phyloP scores from a whole-genome alignment of 352 stramenopile genomes.

The Globisporangium perplexum region DNA sequence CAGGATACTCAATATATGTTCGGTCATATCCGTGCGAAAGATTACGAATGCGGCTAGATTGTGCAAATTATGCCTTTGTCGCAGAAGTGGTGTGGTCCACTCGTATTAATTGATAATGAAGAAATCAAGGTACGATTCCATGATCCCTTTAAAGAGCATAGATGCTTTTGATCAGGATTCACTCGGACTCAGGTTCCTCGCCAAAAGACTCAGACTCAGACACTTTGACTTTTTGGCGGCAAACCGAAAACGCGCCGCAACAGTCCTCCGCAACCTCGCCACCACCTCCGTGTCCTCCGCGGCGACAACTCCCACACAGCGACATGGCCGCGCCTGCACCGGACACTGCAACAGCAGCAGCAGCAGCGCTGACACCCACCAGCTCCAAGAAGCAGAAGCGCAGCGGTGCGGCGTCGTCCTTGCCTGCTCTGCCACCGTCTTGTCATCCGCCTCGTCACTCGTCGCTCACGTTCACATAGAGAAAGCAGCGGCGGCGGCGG shows the following conservation, averaged over 20 bases:
- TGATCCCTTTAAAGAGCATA: too few species aligned
- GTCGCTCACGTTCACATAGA: background rate
- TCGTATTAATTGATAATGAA: background rate
- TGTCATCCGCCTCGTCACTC: too few species aligned
- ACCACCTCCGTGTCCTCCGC: too few species aligned
- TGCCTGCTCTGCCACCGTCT: too few species aligned
- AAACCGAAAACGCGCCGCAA: too few species aligned
- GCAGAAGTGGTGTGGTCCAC: background rate
- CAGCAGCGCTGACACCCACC: background rate
- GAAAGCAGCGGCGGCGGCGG: background rate
- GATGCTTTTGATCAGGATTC: too few species aligned
- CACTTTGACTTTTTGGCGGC: slow-evolving; percentile 1
- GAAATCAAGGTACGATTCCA: background rate
- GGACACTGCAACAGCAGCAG: slow-evolving; percentile 1
- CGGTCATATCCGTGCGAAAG: too few species aligned
- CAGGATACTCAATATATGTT: background rate
- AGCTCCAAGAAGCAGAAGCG: slow-evolving; percentile 13
- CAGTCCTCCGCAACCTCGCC: too few species aligned
- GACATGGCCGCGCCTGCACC: slow-evolving; percentile 1
- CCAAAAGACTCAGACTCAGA: too few species aligned
- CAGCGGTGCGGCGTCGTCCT: slow-evolving; percentile 6
- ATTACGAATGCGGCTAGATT: background rate
- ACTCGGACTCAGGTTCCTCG: too few species aligned
- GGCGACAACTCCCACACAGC: too few species aligned
- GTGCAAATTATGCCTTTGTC: background rate